Conservation (phyloP, 2,329 filamentous ascomycete genomes). For the Paecilomyces formosus region DNA sequence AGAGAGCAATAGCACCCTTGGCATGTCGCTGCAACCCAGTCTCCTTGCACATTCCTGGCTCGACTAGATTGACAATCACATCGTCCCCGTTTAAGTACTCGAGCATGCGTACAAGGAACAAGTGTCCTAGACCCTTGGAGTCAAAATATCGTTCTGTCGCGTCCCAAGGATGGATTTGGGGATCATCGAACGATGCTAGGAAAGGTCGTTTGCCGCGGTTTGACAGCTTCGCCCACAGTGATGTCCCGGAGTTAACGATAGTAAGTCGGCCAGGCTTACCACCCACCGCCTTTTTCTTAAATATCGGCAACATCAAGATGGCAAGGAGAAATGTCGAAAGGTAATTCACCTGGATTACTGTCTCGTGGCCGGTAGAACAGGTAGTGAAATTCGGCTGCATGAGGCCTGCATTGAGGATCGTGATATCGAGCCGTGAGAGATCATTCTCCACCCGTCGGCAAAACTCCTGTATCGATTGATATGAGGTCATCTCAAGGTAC, state of each 20-base stretch:
- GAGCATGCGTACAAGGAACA: constrained; percentile 30
- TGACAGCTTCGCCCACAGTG: constrained; percentile 9
- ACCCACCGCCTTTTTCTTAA: constrained; percentile 8
- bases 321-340: constrained; percentile 13
- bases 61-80: constrained; percentile 39
- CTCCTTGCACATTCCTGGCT: constrained; percentile 38
- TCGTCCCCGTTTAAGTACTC: constrained; percentile 33
- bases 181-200: constrained; percentile 19
- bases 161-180: background rate
- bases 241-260: constrained; percentile 12
- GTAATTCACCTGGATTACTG: constrained; percentile 26
- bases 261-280: constrained; percentile 8
- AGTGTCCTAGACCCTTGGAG: constrained; percentile 10
- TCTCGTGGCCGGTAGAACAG: constrained; percentile 29
- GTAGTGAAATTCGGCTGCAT: background rate
- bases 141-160: background rate
- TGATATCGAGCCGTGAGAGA: constrained; percentile 33
- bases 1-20: background rate
- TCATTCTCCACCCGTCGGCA: constrained; percentile 20
- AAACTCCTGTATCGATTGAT: constrained; percentile 12
- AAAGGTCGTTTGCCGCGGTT: constrained; percentile 7
- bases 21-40: constrained; percentile 28
- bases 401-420: constrained; percentile 14
- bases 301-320: constrained; percentile 15
- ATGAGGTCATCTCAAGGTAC: background rate